Evolutionary conservation across 2,329 filamentous ascomycete genomes (phyloP), one percentile per base, ranked within the genome.

Genomic region (Apiospora saccharicola): DNA sequence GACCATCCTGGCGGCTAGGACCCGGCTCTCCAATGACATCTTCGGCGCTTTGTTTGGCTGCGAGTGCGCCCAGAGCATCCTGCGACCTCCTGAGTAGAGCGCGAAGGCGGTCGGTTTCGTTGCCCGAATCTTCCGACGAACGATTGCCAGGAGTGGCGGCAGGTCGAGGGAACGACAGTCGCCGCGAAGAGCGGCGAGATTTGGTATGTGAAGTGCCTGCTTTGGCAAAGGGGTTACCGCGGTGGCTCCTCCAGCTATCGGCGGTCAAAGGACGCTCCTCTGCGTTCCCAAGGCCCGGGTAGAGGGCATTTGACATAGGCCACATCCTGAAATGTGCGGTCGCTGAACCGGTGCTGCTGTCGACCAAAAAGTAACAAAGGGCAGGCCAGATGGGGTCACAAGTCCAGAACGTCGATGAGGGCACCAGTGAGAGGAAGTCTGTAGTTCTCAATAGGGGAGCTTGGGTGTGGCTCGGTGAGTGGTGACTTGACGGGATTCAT

Each of bases 221-320:
- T 24, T 64, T 64, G 34, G 57, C 57, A 41, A 64, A 64, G 3
- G 57, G 57, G 22, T 64, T 64, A 10, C 57, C 57, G 34, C 57
- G 57, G 22, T 64, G 67, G 44, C 70, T 71, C 61, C 41, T 30
- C 34, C 47, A 49, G 46, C 43, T 68, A 30, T 68, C 70, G n/a
- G 57, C 41, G 24, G 70, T 71, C 24, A 46, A 19, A 22, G 70
- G 70, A 4, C 70, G 70, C 16, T 71, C 70, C 26, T 44, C 44
- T 4, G 70, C 47, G 16, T 47, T 67, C n/a, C 46, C 61, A 26
- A 71, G 70, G 12, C 70, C 70, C 22, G 70, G 70, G 70, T 71
- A 71, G 46, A 71, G 70, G 70, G 70, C 70, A 64, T 71, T 71
- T 41, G 70, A 71, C 70, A 71, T 68, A 24, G 70, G 70, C 70